Percentiles rank a stretch among this genome's conserved stretches.
Evolutionary conservation across 257 asterid species (phyloP).

Genomic region (Anisodus acutangulus): DNA sequence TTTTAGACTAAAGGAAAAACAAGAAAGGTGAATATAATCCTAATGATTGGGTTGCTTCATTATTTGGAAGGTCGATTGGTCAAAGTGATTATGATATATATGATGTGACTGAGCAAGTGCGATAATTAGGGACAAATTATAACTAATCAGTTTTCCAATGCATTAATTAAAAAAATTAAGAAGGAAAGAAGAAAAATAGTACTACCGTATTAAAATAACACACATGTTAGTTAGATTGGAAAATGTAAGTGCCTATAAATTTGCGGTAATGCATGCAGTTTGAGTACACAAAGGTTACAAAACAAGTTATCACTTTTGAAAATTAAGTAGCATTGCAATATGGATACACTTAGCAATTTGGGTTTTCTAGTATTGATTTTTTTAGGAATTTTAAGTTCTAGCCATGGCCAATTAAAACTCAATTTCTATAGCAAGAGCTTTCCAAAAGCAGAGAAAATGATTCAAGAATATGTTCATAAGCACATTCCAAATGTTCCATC

Average conservation of each 20-base stretch:
- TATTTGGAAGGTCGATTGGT: not conserved
- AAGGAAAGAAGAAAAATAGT: no score
- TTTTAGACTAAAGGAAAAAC: no score
- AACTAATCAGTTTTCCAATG: not conserved
- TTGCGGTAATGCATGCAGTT: not conserved
- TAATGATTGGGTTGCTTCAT: no score
- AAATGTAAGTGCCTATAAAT: not conserved
- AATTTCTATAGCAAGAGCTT: slow-evolving; percentile 59
- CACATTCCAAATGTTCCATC: slow-evolving; percentile 70
- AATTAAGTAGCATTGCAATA: slow-evolving; percentile 1
- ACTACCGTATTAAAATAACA: not conserved
- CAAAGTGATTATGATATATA: not conserved
- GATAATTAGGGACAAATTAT: not conserved
- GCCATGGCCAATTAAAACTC: slow-evolving; percentile 46
- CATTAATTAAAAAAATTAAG: not conserved
- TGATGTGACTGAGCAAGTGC: not conserved
- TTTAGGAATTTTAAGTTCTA: slow-evolving; percentile 34
- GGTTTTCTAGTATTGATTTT: slow-evolving; percentile 29
- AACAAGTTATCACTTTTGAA: not conserved
- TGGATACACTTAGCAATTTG: slow-evolving; percentile 35
- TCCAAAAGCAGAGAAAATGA: slow-evolving; percentile 66
- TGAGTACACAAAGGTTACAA: not conserved
- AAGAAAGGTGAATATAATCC: no score
- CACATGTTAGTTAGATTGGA: not conserved
- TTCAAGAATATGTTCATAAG: slow-evolving; percentile 49